A percentile compares a stretch with the other conserved stretches of the same genome.
These are phyloP conservation scores for Sporothrix schenckii DNA, from an alignment of 2,329 filamentous ascomycete species.

Conservation along the genomic window DNA sequence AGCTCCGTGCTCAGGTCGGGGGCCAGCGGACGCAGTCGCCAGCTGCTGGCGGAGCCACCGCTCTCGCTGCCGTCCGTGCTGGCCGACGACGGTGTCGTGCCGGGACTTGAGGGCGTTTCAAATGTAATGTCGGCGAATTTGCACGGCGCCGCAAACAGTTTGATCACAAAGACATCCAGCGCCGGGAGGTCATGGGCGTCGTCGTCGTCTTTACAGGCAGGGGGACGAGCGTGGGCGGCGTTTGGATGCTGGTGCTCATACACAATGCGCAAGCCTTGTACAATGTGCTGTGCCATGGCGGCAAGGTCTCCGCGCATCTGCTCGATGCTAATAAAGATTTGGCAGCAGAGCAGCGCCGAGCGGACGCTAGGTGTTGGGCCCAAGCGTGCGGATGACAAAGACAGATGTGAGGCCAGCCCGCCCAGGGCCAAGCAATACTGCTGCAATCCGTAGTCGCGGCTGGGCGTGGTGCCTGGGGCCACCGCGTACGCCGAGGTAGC, in stretches of 20 bases:
- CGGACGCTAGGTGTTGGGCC: slow-evolving; percentile 40
- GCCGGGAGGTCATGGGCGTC: slow-evolving; percentile 41
- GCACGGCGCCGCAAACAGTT: slow-evolving; percentile 49
- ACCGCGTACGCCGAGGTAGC: slow-evolving; percentile 38
- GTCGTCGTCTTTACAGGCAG: too few species aligned
- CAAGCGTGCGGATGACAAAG: slow-evolving; percentile 37
- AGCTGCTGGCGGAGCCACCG: background rate
- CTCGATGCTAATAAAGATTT: slow-evolving; percentile 53
- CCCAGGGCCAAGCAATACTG: slow-evolving; percentile 50
- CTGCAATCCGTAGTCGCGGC: slow-evolving; percentile 45
- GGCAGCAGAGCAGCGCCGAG: slow-evolving; percentile 51
- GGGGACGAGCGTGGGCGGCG: too few species aligned
- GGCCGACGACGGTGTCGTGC: background rate
- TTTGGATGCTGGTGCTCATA: slow-evolving; percentile 42
- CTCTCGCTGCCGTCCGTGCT: slow-evolving; percentile 4
- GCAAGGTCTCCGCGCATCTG: slow-evolving; percentile 48
- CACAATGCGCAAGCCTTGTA: slow-evolving; percentile 51
- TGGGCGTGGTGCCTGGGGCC: slow-evolving; percentile 38
- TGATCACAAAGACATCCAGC: slow-evolving; percentile 50
- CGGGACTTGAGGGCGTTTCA: background rate
- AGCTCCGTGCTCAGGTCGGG: background rate
- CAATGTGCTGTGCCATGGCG: slow-evolving; percentile 50
- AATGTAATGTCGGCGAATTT: slow-evolving; percentile 41
- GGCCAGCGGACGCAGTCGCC: background rate
- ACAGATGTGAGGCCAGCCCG: slow-evolving; percentile 47